These are phyloP conservation scores for Phytophthora capsici DNA, from an alignment of 352 stramenopile genomes.

Conservation along the genomic window DNA sequence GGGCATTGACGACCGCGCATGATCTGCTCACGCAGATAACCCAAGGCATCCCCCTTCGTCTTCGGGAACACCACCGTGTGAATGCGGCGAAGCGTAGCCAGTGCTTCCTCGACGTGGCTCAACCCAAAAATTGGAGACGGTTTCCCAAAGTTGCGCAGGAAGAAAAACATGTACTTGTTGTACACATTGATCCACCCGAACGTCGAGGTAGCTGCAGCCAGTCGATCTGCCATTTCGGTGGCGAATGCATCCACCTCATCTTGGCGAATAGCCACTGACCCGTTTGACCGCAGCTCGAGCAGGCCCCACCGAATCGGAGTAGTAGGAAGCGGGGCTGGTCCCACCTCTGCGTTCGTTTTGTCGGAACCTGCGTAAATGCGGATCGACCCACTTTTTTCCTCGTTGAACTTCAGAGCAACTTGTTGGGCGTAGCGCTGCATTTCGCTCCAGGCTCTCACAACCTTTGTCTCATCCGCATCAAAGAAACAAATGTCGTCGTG, in stretches of 20 bases:
- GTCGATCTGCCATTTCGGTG: constrained; percentile 45
- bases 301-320: constrained; percentile 53
- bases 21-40: constrained; percentile 33
- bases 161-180: constrained; percentile 71
- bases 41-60: constrained; percentile 45
- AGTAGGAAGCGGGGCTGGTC: constrained; percentile 32
- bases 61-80: constrained; percentile 42
- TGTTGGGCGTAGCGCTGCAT: constrained; percentile 33
- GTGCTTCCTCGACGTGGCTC: constrained; percentile 24
- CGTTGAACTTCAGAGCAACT: constrained; percentile 46
- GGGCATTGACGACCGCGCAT: constrained; percentile 11
- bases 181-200: constrained; percentile 58
- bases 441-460: constrained; percentile 42
- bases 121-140: constrained; percentile 42
- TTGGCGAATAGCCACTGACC: constrained; percentile 40
- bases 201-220: constrained; percentile 35
- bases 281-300: constrained; percentile 49
- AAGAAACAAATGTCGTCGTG: constrained; percentile 67
- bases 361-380: constrained; percentile 18
- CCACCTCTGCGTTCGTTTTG: constrained; percentile 16
- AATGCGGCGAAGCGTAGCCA: constrained; percentile 43
- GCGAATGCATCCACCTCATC: constrained; percentile 46
- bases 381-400: constrained; percentile 52
- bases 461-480: constrained; percentile 34
- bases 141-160: constrained; percentile 56